A percentile compares a stretch with the other conserved stretches of the same genome.
These are phyloP conservation scores for Flaveria brownii DNA, from an alignment of 129 eudicot species.

Conservation along the genomic window DNA sequence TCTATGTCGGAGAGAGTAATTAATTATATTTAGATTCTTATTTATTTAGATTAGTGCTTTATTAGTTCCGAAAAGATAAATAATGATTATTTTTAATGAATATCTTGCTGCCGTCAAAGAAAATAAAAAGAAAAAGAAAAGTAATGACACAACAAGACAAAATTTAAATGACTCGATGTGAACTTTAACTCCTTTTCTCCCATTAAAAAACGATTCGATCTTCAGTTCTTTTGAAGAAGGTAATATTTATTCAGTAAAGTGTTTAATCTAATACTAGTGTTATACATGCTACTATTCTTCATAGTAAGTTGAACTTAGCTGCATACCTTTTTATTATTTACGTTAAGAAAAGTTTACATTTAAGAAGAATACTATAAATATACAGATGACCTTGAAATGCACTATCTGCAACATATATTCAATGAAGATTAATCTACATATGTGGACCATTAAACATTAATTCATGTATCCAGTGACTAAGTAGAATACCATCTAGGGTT, in stretches of 20 bases:
- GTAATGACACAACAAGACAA: slow-evolving; percentile 4
- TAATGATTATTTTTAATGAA: background rate
- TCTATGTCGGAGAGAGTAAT: slow-evolving; percentile 1
- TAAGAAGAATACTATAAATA: background rate
- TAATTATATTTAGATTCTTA: slow-evolving; percentile 2
- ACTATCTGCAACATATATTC: background rate
- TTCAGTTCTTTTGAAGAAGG: background rate
- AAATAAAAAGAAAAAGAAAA: no score
- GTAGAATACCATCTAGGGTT: background rate
- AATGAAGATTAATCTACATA: background rate
- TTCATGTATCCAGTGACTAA: no score
- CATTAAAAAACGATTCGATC: background rate
- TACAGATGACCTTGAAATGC: background rate
- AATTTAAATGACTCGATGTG: background rate
- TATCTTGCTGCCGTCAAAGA: no score
- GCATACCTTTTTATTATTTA: background rate
- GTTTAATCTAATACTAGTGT: background rate
- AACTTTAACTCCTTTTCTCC: background rate
- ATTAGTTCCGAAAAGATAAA: background rate
- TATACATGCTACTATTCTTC: no score
- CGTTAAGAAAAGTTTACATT: background rate
- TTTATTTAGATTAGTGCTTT: background rate
- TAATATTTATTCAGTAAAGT: background rate
- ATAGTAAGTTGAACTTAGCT: background rate
- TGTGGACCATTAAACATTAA: no score